Evolutionary conservation across 768 basidiomycete genomes (phyloP).

Genomic region (Daedalea quercina): DNA sequence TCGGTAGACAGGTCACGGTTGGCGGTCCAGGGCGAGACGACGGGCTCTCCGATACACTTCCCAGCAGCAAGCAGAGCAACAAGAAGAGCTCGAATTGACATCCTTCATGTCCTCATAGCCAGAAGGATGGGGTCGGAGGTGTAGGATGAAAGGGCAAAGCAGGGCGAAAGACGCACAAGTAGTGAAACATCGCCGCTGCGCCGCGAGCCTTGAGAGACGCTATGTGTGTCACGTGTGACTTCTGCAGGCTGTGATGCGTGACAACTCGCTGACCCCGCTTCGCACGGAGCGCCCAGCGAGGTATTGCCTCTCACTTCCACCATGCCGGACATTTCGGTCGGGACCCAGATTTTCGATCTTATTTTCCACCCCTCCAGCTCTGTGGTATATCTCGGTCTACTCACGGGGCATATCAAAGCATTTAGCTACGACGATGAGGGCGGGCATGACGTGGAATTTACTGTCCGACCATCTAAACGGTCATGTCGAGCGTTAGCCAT

Average conservation of each 20-base stretch:
- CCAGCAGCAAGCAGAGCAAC: constrained; percentile 13
- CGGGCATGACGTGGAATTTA: constrained; percentile 47
- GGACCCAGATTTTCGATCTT: constrained; percentile 84
- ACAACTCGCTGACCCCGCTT: no score
- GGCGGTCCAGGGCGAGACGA: constrained; percentile 15
- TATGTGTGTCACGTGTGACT: no score
- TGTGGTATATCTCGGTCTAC: constrained; percentile 69
- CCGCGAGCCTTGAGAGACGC: no score
- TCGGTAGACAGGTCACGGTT: constrained; percentile 14
- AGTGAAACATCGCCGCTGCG: no score
- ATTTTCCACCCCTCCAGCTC: constrained; percentile 73
- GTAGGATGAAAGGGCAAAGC: no score
- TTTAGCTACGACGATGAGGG: constrained; percentile 75
- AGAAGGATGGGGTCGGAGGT: not conserved
- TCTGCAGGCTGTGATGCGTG: no score
- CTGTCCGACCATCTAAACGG: constrained; percentile 69
- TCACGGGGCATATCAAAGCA: constrained; percentile 80
- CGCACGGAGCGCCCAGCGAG: no score
- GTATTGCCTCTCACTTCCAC: no score
- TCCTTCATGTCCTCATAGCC: constrained; percentile 13
- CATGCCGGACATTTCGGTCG: constrained; percentile 62
- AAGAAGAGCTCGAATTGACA: constrained; percentile 12
- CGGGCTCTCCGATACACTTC: constrained; percentile 20
- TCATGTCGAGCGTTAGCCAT: constrained; percentile 75
- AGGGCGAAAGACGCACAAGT: no score